phyloP scores from a whole-genome alignment of 2,329 filamentous ascomycete species.

The Botrytis paeoniae region DNA sequence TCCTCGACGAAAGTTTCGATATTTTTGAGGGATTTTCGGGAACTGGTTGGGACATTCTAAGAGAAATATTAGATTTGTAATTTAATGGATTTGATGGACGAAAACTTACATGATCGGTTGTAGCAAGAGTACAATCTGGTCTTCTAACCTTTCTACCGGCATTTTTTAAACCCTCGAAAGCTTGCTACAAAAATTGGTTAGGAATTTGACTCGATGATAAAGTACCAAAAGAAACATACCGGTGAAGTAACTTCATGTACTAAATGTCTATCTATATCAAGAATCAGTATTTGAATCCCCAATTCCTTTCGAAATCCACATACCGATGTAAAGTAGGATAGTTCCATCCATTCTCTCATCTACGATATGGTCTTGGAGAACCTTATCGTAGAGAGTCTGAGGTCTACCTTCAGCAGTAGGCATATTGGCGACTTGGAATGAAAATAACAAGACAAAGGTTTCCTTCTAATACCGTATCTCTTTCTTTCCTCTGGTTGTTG shows the following conservation, averaged over 20 bases:
- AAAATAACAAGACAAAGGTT: neutral
- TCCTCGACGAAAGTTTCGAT: slow-evolving; percentile 81
- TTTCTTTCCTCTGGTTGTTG: neutral
- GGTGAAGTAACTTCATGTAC: slow-evolving; percentile 98
- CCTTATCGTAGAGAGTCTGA: slow-evolving; percentile 90
- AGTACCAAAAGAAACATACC: slow-evolving; percentile 48
- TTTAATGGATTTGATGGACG: neutral
- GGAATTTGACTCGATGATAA: slow-evolving; percentile 10
- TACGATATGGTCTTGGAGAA: slow-evolving; percentile 90
- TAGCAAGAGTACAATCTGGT: slow-evolving; percentile 94
- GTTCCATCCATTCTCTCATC: slow-evolving; percentile 95
- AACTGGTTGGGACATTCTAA: slow-evolving; percentile 89
- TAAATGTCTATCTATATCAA: slow-evolving; percentile 74
- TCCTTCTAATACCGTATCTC: neutral
- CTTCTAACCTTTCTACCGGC: slow-evolving; percentile 83
- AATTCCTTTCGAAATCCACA: slow-evolving; percentile 33
- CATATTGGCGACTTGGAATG: slow-evolving; percentile 6
- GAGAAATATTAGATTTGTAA: slow-evolving; percentile 25
- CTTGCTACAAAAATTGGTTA: slow-evolving; percentile 64
- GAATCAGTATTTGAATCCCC: slow-evolving; percentile 21
- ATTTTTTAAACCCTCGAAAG: slow-evolving; percentile 76
- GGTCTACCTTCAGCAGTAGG: slow-evolving; percentile 22
- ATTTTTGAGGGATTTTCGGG: slow-evolving; percentile 89
- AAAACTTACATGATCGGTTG: slow-evolving; percentile 69
- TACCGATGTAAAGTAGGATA: slow-evolving; percentile 88